These are phyloP conservation scores for Chaetomidium leptoderma DNA, from an alignment of 495 filamentous ascomycete genomes.

Conservation along the genomic window DNA sequence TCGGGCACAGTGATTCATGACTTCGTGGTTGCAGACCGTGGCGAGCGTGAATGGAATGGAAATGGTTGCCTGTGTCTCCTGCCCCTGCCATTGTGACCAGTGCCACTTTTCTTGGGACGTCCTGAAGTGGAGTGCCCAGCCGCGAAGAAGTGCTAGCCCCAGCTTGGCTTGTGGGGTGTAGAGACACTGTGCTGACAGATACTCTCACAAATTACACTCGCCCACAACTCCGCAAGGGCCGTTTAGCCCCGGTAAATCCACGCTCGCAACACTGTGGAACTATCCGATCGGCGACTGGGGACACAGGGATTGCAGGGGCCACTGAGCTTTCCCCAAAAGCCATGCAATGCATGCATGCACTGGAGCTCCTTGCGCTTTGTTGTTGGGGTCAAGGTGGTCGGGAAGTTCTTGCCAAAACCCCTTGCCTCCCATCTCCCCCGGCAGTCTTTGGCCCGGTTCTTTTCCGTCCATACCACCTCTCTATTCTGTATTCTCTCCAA, in stretches of 20 bases:
- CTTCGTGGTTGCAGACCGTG: not conserved
- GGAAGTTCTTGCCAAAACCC: slow-evolving; percentile 6
- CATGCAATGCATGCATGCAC: too few relatives aligned
- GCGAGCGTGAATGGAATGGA: not conserved
- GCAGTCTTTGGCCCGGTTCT: slow-evolving; percentile 4
- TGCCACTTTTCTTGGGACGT: slow-evolving; percentile 12
- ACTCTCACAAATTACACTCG: too few relatives aligned
- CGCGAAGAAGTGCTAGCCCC: slow-evolving; percentile 15
- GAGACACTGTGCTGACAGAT: not conserved
- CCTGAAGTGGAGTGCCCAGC: slow-evolving; percentile 8
- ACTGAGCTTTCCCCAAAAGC: slow-evolving; percentile 21
- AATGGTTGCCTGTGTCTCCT: not conserved
- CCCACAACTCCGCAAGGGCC: too few relatives aligned
- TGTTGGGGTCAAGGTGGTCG: slow-evolving; percentile 2
- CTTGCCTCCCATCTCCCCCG: not conserved
- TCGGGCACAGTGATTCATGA: too few relatives aligned
- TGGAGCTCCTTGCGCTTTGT: not conserved
- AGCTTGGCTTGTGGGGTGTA: not conserved
- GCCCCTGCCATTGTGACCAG: slow-evolving; percentile 7
- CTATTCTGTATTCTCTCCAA: not conserved
- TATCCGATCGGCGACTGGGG: too few relatives aligned
- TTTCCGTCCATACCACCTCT: not conserved
- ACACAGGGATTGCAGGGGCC: slow-evolving; percentile 14
- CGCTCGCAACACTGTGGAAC: too few relatives aligned
- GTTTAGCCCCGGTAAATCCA: too few relatives aligned